These are phyloP conservation scores for Neofusicoccum kwambonambiense DNA, from an alignment of 2,329 filamentous ascomycete genomes.

Conservation along the genomic window DNA sequence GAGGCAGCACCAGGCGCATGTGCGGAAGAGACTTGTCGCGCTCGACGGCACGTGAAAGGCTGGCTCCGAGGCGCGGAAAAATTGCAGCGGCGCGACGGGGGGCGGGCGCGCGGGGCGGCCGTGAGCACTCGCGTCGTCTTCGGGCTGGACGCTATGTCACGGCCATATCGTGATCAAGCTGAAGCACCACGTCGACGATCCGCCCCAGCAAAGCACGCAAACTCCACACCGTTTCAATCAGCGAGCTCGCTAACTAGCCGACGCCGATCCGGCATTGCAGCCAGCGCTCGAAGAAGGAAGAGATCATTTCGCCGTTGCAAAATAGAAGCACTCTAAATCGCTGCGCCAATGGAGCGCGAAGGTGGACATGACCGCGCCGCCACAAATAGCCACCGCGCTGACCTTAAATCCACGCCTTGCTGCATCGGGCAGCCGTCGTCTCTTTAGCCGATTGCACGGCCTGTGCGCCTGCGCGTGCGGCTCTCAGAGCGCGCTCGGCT, in stretches of 20 bases:
- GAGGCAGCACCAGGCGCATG: too few species aligned
- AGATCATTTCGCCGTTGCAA: background rate
- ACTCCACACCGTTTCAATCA: constrained; percentile 2
- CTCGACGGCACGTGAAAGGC: background rate
- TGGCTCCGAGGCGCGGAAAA: background rate
- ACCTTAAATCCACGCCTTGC: background rate
- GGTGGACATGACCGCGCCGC: background rate
- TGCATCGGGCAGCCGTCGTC: background rate
- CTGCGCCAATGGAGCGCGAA: background rate
- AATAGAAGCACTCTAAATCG: background rate
- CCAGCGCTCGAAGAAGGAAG: background rate
- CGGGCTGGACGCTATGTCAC: background rate
- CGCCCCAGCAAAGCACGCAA: background rate
- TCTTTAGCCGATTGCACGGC: constrained; percentile 7
- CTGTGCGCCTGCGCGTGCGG: background rate
- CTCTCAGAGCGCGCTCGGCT: background rate
- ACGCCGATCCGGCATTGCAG: constrained; percentile 1
- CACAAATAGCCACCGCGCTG: constrained; percentile 5
- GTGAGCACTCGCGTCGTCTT: background rate
- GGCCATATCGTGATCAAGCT: constrained; percentile 3
- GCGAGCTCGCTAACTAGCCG: constrained; percentile 6
- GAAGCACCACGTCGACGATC: constrained; percentile 3
- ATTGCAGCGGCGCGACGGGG: background rate
- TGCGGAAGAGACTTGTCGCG: background rate
- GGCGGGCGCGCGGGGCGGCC: background rate